Conservation (phyloP, 1,139 yeast species). For the Blastobotrys serpentis region DNA sequence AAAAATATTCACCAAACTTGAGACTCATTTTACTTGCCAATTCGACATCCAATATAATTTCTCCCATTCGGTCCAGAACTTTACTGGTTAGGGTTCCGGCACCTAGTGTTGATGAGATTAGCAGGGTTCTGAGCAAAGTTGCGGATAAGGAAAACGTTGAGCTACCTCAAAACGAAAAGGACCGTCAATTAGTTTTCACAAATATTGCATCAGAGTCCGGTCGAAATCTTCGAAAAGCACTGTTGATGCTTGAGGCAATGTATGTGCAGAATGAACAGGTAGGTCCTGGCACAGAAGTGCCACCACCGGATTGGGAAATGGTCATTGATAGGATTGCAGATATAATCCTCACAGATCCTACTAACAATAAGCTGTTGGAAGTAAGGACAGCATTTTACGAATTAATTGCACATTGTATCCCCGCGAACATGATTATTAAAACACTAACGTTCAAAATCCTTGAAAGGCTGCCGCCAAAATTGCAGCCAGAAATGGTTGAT, state of each 20-base stretch:
- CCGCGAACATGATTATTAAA: constrained; percentile 74
- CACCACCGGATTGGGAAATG: constrained; percentile 82
- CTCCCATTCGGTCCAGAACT: constrained; percentile 93
- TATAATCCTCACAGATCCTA: constrained; percentile 57
- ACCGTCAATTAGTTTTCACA: constrained; percentile 42
- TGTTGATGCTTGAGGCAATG: constrained; percentile 81
- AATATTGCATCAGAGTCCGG: constrained; percentile 57
- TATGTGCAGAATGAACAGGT: constrained; percentile 56
- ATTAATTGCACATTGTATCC: constrained; percentile 87
- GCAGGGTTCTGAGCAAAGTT: constrained; percentile 52
- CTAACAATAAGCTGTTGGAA: constrained; percentile 63
- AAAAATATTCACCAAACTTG: constrained; percentile 85
- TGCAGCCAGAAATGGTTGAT: constrained; percentile 57
- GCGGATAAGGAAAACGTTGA: constrained; percentile 57
- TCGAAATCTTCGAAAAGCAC: constrained; percentile 74
- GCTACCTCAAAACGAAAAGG: constrained; percentile 38
- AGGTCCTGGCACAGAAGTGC: constrained; percentile 41
- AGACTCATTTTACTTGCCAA: constrained; percentile 83
- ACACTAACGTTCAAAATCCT: constrained; percentile 61
- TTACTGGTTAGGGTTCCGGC: constrained; percentile 81
- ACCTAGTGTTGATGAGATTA: constrained; percentile 62
- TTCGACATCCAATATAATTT: constrained; percentile 85
- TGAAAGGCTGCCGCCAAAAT: constrained; percentile 41
- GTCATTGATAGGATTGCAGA: constrained; percentile 67
- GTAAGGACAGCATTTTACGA: constrained; percentile 79